phyloP scores from a whole-genome alignment of 1,284 basidiomycete genomes.

The Irpex sp. region DNA sequence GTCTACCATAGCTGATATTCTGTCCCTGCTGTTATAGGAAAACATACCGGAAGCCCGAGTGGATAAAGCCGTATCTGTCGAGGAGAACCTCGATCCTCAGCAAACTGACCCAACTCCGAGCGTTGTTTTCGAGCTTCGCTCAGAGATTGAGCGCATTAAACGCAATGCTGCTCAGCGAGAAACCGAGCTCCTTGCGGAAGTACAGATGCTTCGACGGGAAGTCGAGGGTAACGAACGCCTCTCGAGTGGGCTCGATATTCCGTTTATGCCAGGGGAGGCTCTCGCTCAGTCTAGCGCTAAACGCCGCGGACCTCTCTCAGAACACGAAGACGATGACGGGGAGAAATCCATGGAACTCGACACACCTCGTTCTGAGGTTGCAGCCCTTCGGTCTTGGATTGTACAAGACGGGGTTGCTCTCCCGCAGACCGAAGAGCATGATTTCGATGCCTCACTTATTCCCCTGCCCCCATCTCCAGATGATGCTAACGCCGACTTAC shows the following conservation, averaged over 20 bases:
- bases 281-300: neutral
- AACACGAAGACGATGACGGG: conserved; percentile 24
- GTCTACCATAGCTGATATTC: neutral
- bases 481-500: neutral
- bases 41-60: neutral
- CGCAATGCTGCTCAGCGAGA: conserved; percentile 13
- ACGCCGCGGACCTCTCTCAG: neutral
- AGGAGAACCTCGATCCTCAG: neutral
- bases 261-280: neutral
- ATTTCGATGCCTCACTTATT: conserved; percentile 2
- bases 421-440: neutral
- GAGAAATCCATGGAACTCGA: conserved; percentile 57
- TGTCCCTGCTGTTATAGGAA: neutral
- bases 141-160: neutral
- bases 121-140: neutral
- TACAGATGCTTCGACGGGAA: conserved; percentile 10
- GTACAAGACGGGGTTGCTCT: neutral
- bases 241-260: conserved; percentile 2
- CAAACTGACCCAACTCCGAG: neutral
- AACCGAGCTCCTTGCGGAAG: conserved; percentile 16
- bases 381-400: neutral
- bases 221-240: conserved; percentile 1
- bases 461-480: conserved; percentile 17
- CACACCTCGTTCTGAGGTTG: conserved; percentile 44
- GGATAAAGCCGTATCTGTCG: neutral